Percentiles rank a stretch among this genome's conserved stretches.
These are phyloP conservation scores for Nemania serpens DNA, from an alignment of 2,329 filamentous ascomycete genomes.

Conservation along the genomic window DNA sequence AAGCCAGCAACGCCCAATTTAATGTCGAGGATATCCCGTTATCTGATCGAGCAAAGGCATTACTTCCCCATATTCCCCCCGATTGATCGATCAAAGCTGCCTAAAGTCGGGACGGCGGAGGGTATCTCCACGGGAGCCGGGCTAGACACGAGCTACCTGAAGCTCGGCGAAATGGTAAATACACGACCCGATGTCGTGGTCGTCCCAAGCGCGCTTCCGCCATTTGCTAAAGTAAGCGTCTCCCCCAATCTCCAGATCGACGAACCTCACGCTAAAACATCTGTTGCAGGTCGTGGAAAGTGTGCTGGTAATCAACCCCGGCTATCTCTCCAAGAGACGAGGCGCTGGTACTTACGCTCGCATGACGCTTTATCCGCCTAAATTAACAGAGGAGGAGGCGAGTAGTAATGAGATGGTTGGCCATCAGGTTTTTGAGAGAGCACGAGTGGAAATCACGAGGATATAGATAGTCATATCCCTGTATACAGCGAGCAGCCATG, in stretches of 20 bases:
- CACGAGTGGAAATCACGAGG: slow-evolving; percentile 83
- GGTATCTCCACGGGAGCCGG: slow-evolving; percentile 72
- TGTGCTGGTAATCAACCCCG: slow-evolving; percentile 89
- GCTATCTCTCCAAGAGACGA: slow-evolving; percentile 80
- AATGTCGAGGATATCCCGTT: slow-evolving; percentile 72
- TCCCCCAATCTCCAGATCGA: background rate
- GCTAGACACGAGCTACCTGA: slow-evolving; percentile 82
- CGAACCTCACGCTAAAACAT: slow-evolving; percentile 18
- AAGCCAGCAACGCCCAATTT: slow-evolving; percentile 62
- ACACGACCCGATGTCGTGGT: slow-evolving; percentile 84
- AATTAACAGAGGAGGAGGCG: slow-evolving; percentile 61
- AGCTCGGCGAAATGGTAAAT: slow-evolving; percentile 88
- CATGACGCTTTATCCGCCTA: slow-evolving; percentile 73
- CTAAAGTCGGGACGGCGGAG: slow-evolving; percentile 65
- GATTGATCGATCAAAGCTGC: slow-evolving; percentile 67
- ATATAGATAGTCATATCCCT: slow-evolving; percentile 55
- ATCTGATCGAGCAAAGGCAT: slow-evolving; percentile 86
- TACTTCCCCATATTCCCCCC: slow-evolving; percentile 91
- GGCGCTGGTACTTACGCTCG: slow-evolving; percentile 85
- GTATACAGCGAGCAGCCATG: background rate
- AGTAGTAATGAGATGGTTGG: slow-evolving; percentile 62
- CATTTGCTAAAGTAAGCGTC: slow-evolving; percentile 79
- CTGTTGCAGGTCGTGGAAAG: slow-evolving; percentile 79
- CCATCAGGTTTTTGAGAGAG: slow-evolving; percentile 80
- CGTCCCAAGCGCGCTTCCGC: slow-evolving; percentile 78